Percentiles rank a stretch among this genome's conserved stretches.
Conservation (phyloP, 2,329 filamentous ascomycete genomes). For the Neofusicoccum laricinum region DNA sequence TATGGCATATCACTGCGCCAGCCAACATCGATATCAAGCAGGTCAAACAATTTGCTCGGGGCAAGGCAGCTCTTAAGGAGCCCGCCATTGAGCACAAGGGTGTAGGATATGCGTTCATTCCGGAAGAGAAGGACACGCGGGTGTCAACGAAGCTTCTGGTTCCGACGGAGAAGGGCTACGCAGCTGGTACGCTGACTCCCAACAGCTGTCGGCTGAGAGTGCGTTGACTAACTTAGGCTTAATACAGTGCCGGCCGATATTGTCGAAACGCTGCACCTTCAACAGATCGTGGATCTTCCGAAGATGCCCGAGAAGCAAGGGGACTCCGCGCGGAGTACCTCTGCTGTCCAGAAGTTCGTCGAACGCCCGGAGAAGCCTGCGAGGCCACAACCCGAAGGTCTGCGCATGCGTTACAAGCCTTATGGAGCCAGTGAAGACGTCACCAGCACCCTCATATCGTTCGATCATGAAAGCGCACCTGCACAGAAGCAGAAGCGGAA, state of each 20-base stretch:
- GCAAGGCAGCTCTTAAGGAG: conserved; percentile 52
- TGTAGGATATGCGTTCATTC: conserved; percentile 59
- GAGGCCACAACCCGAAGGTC: conserved; percentile 64
- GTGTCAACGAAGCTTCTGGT: conserved; percentile 60
- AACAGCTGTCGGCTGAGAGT: neutral
- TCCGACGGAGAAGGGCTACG: conserved; percentile 57
- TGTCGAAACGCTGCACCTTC: conserved; percentile 62
- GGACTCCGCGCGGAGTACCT: conserved; percentile 38
- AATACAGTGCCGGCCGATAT: conserved; percentile 37
- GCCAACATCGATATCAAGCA: conserved; percentile 66
- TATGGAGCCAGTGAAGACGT: conserved; percentile 55
- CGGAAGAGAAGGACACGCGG: conserved; percentile 50
- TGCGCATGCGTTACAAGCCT: conserved; percentile 66
- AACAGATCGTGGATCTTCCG: conserved; percentile 59
- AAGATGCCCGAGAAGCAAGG: conserved; percentile 40
- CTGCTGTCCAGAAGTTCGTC: conserved; percentile 41
- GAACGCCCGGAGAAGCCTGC: conserved; percentile 51
- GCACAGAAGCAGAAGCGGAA: conserved; percentile 40
- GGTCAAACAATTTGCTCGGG: conserved; percentile 63
- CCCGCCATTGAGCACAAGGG: conserved; percentile 62
- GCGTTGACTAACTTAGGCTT: neutral
- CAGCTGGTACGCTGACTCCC: conserved; percentile 46
- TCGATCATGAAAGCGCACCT: conserved; percentile 41
- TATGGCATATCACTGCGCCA: conserved; percentile 79
- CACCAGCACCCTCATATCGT: conserved; percentile 41